These are phyloP conservation scores for Populus ilicifolia DNA, from an alignment of 345 rosid genomes.

Conservation along the genomic window DNA sequence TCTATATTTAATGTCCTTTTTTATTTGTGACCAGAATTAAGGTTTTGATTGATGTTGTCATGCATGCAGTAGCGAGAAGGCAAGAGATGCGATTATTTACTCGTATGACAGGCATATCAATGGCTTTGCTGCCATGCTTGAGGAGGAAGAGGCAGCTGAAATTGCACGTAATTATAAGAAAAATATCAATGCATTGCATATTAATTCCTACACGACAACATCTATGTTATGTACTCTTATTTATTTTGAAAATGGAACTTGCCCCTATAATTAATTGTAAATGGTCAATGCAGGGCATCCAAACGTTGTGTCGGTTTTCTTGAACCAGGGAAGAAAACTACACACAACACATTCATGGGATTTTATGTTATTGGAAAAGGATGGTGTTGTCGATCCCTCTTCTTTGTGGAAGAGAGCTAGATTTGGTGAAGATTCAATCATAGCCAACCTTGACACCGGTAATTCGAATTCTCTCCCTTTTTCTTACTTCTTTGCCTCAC, in stretches of 20 bases:
- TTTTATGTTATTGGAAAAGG: constrained; percentile 60
- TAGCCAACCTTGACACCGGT: constrained; percentile 92
- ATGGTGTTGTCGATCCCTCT: constrained; percentile 33
- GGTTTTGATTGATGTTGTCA: background rate
- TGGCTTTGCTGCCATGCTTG: constrained; percentile 54
- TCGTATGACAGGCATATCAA: constrained; percentile 45
- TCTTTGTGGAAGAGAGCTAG: constrained; percentile 70
- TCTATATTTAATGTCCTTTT: background rate
- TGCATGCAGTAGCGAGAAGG: constrained; percentile 32
- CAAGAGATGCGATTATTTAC: constrained; percentile 42
- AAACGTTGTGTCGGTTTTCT: constrained; percentile 67
- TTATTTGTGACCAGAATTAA: background rate
- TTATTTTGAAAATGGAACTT: too few relatives aligned
- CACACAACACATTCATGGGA: constrained; percentile 96
- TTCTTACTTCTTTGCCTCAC: background rate
- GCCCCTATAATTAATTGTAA: background rate
- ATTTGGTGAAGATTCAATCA: constrained; percentile 70
- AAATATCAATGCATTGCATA: too few relatives aligned
- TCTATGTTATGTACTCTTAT: too few relatives aligned
- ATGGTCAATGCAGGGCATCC: constrained; percentile 54
- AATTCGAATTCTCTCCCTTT: background rate
- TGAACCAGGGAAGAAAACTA: constrained; percentile 57
- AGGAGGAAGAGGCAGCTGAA: constrained; percentile 34
- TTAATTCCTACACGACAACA: background rate
- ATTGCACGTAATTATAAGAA: constrained; percentile 25